A percentile compares a stretch with the other conserved stretches of the same genome.
phyloP scores from a whole-genome alignment of 805 yeast species.

The Candida parachauliodes region DNA sequence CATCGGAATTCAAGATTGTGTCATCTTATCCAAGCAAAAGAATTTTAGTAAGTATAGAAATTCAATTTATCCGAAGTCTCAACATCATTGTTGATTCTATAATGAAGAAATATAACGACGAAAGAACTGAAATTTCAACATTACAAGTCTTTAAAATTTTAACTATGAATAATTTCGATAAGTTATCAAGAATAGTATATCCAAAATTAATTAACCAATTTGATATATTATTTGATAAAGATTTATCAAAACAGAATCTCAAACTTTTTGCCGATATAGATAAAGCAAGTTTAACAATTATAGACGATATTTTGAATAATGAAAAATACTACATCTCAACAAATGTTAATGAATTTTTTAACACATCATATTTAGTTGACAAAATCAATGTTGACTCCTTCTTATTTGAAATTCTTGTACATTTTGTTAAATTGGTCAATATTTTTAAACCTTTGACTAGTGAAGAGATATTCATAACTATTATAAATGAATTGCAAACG shows the following conservation, averaged over 20 bases:
- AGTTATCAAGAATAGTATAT: constrained; percentile 26
- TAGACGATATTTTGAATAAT: constrained; percentile 36
- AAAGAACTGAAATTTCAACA: constrained; percentile 12
- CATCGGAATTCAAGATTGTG: constrained; percentile 27
- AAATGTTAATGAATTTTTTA: constrained; percentile 23
- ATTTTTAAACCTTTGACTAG: constrained; percentile 40
- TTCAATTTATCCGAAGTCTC: constrained; percentile 43
- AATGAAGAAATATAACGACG: constrained; percentile 35
- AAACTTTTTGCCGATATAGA: constrained; percentile 41
- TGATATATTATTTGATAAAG: constrained; percentile 33
- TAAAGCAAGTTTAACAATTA: constrained; percentile 34
- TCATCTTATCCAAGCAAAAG: constrained; percentile 38
- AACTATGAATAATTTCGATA: constrained; percentile 43
- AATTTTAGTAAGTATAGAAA: constrained; percentile 38
- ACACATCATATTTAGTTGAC: constrained; percentile 3
- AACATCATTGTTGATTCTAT: constrained; percentile 38
- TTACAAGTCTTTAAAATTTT: constrained; percentile 34
- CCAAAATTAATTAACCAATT: constrained; percentile 30
- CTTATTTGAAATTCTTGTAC: constrained; percentile 35
- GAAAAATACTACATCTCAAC: constrained; percentile 33
- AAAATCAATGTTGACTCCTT: constrained; percentile 33
- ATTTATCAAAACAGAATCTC: constrained; percentile 33
- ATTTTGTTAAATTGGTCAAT: constrained; percentile 38
- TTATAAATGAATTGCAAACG: constrained; percentile 37
- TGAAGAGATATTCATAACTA: constrained; percentile 28